Evolutionary conservation across 1,139 yeast genomes (phyloP).

Genomic region (Sugiyamaella xylanicola): DNA sequence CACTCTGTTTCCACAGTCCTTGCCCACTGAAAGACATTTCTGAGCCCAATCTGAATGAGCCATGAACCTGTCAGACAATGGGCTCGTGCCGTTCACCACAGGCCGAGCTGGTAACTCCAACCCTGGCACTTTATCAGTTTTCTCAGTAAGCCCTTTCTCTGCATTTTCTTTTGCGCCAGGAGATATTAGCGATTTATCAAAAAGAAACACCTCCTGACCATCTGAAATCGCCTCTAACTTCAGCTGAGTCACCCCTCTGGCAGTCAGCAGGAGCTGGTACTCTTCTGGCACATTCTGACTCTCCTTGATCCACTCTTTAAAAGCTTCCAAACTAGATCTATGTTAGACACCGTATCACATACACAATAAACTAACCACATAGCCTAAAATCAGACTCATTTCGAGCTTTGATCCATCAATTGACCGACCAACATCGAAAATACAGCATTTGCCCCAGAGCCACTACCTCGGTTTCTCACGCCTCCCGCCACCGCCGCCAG

Average conservation of each 20-base stretch:
- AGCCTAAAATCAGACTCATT: too few species aligned
- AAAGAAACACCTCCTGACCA: conserved; percentile 36
- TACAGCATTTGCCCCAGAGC: background rate
- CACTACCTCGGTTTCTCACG: background rate
- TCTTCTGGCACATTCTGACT: conserved; percentile 29
- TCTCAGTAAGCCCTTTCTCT: background rate
- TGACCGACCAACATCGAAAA: too few species aligned
- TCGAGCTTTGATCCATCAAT: too few species aligned
- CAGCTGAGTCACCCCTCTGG: conserved; percentile 36
- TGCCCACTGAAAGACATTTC: conserved; percentile 15
- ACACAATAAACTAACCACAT: background rate
- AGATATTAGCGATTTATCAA: conserved; percentile 32
- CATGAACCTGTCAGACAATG: conserved; percentile 11
- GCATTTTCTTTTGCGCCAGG: background rate
- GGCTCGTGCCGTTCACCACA: background rate
- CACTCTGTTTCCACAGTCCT: background rate
- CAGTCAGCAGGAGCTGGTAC: conserved; percentile 38
- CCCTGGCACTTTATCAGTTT: background rate
- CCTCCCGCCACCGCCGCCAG: background rate
- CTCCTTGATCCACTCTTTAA: conserved; percentile 28
- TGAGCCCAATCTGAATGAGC: conserved; percentile 22
- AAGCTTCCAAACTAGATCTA: conserved; percentile 28
- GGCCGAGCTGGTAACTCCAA: background rate
- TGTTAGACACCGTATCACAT: background rate
- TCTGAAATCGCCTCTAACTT: conserved; percentile 36